Percentiles rank a stretch among this genome's conserved stretches.
These are phyloP conservation scores for Oropetium thomaeum DNA, from an alignment of 176 grass and related monocot species.

Conservation along the genomic window DNA sequence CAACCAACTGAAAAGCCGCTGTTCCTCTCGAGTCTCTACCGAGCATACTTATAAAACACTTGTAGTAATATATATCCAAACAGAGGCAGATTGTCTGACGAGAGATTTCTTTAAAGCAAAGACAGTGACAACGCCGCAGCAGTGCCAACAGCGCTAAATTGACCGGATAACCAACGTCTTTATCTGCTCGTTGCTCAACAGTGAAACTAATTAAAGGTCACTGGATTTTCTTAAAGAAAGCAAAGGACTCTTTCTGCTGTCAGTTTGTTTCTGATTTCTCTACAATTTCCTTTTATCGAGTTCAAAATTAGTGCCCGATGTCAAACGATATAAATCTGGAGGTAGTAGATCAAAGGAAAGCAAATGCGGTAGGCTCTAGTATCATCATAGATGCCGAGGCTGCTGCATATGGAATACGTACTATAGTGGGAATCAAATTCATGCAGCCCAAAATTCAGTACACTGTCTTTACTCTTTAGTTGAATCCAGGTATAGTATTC, in stretches of 20 bases:
- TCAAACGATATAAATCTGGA: no score
- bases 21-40: background rate
- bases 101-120: background rate
- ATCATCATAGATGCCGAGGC: constrained; percentile 11
- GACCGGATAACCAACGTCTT: constrained; percentile 11
- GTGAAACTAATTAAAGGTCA: background rate
- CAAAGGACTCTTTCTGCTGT: no score
- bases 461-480: background rate
- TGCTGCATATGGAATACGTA: background rate
- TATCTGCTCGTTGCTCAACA: background rate
- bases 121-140: background rate
- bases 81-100: background rate
- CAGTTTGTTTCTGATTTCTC: no score
- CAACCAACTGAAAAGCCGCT: background rate
- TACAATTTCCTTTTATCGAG: no score
- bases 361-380: constrained; percentile 21
- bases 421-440: background rate
- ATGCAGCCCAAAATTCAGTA: background rate
- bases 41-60: background rate
- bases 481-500: no score
- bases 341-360: background rate
- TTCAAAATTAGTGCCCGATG: no score
- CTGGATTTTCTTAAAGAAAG: no score
- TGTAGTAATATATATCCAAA: constrained; percentile 9
- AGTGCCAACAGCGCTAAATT: background rate